A percentile compares a stretch with the other conserved stretches of the same genome.
Conservation (phyloP, 1,139 yeast species). For the Suhomyces guaymorum region DNA sequence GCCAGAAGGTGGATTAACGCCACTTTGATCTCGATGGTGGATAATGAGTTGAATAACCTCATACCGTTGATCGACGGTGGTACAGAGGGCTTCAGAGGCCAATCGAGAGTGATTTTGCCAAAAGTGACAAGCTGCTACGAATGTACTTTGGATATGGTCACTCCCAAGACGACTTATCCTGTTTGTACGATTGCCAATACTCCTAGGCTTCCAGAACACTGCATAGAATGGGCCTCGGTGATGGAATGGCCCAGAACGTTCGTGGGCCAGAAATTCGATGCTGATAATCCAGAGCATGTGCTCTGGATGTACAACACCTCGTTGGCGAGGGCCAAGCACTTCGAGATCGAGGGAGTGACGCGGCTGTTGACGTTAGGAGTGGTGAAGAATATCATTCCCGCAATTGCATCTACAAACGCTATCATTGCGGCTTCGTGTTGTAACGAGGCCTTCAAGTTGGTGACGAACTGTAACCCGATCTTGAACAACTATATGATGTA, state of each 20-base stretch:
- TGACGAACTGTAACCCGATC: constrained; percentile 67
- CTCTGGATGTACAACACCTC: constrained; percentile 65
- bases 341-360: constrained; percentile 73
- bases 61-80: constrained; percentile 95
- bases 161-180: constrained; percentile 74
- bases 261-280: constrained; percentile 55
- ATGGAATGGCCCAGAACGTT: constrained; percentile 68
- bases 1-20: constrained; percentile 93
- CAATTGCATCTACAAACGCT: constrained; percentile 93
- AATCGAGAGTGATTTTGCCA: constrained; percentile 84
- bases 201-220: constrained; percentile 91
- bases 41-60: constrained; percentile 50
- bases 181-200: constrained; percentile 94
- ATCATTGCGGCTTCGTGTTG: constrained; percentile 90
- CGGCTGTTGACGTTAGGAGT: constrained; percentile 77
- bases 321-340: constrained; percentile 57
- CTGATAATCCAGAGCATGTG: constrained; percentile 69
- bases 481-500: constrained; percentile 85
- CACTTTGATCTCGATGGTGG: constrained; percentile 64
- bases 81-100: constrained; percentile 93
- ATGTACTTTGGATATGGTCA: constrained; percentile 78
- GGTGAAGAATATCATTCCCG: constrained; percentile 89
- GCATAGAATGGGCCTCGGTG: constrained; percentile 88
- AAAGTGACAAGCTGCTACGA: constrained; percentile 88
- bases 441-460: constrained; percentile 79